Conservation (phyloP, 2,329 filamentous ascomycete species). For the Ophiocordyceps robertsii region DNA sequence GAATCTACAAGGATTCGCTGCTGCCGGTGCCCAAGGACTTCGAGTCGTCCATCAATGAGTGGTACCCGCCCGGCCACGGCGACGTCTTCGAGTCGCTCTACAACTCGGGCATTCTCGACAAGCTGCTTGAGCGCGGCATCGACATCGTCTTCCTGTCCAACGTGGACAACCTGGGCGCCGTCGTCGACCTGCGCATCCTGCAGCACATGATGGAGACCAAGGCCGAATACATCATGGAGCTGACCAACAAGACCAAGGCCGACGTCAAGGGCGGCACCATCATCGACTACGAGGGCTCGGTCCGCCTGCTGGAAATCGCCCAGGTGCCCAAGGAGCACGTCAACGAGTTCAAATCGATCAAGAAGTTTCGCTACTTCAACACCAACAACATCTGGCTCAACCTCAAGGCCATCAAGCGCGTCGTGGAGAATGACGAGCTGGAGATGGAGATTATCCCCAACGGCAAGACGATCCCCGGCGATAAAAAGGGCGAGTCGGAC, state of each 20-base stretch:
- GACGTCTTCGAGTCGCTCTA: conserved; percentile 99
- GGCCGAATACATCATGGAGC: conserved; percentile 98
- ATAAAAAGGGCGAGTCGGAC: conserved; percentile 99
- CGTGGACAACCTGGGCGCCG: conserved; percentile 94
- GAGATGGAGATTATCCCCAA: conserved; percentile 99
- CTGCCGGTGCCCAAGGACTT: conserved; percentile 86
- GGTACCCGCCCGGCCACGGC: conserved; percentile 98
- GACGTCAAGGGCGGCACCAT: conserved; percentile 99
- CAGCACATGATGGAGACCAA: conserved; percentile 99
- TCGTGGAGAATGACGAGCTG: conserved; percentile 96
- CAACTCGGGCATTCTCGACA: conserved; percentile 96
- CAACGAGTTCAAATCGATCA: conserved; percentile 99
- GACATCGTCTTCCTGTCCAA: conserved; percentile 99
- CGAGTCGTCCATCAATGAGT: conserved; percentile 82
- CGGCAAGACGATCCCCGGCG: conserved; percentile 93
- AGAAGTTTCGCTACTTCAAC: conserved; percentile 99
- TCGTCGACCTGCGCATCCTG: conserved; percentile 93
- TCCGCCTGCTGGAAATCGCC: conserved; percentile 93
- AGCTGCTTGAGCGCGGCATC: conserved; percentile 87
- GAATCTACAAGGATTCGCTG: conserved; percentile 95
- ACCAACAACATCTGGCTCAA: conserved; percentile 99
- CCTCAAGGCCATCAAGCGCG: conserved; percentile 91
- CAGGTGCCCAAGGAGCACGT: conserved; percentile 99
- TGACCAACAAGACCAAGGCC: conserved; percentile 99
- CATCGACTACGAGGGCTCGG: conserved; percentile 96